Conservation (phyloP, 169 alveolate genomes). For the Toxoplasma gondii region DNA sequence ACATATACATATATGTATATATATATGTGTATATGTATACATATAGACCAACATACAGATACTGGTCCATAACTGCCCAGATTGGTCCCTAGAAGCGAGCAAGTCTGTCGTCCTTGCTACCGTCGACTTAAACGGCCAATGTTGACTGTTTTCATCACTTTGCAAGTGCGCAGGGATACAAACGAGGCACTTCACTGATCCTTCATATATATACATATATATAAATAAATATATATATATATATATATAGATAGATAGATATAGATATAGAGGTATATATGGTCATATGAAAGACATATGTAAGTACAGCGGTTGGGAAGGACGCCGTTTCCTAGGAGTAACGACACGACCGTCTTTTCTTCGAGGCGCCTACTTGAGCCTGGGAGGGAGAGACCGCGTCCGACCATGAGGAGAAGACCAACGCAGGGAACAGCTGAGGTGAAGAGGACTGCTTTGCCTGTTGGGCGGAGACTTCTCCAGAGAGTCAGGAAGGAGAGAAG, state of each 20-base stretch:
- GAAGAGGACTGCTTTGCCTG: slow-evolving; percentile 22
- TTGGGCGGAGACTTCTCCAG: not conserved
- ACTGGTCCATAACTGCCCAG: not conserved
- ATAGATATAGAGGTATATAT: too few species aligned
- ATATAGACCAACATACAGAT: too few species aligned
- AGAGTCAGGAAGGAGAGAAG: not conserved
- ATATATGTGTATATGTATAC: not conserved
- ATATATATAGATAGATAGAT: not conserved
- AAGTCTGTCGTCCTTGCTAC: too few species aligned
- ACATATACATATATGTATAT: not conserved
- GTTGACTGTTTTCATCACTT: too few species aligned
- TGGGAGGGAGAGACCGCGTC: slow-evolving; percentile 15
- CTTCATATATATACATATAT: not conserved
- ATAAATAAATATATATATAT: not conserved
- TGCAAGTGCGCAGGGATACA: too few species aligned
- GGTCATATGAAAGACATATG: too few species aligned
- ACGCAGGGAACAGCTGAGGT: slow-evolving; percentile 13
- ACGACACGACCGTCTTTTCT: too few species aligned
- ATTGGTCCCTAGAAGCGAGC: too few species aligned
- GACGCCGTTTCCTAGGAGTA: too few species aligned
- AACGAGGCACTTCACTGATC: not conserved
- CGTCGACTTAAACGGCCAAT: too few species aligned
- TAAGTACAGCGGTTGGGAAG: not conserved
- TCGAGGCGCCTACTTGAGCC: not conserved
- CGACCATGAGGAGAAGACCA: not conserved